These are phyloP conservation scores for Durotheca rogersii DNA, from an alignment of 495 filamentous ascomycete species.

Conservation along the genomic window DNA sequence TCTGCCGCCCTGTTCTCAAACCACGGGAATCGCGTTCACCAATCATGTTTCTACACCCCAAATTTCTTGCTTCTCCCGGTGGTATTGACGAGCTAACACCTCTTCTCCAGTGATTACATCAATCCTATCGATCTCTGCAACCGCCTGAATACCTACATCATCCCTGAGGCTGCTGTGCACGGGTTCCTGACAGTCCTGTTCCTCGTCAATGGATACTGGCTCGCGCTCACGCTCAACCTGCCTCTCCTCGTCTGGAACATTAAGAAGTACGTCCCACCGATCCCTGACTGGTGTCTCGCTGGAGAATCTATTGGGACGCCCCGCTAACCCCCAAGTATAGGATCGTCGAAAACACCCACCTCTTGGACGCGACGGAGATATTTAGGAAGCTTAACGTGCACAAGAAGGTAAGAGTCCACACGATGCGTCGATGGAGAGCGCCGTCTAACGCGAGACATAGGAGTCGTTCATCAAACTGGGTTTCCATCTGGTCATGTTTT, in stretches of 20 bases:
- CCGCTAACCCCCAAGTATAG: no score
- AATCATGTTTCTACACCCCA: conserved; percentile 28
- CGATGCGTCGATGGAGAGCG: neutral
- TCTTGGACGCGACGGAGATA: conserved; percentile 97
- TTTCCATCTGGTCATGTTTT: conserved; percentile 99
- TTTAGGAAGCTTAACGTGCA: conserved; percentile 99
- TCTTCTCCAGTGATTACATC: conserved; percentile 83
- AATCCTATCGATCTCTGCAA: conserved; percentile 99
- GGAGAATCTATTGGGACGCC: no score
- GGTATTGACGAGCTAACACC: conserved; percentile 23
- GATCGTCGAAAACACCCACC: conserved; percentile 94
- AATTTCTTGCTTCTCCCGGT: neutral
- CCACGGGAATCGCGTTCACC: conserved; percentile 12
- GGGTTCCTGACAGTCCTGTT: conserved; percentile 92
- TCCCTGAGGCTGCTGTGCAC: conserved; percentile 97
- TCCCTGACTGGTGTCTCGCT: neutral
- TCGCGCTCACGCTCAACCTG: conserved; percentile 87
- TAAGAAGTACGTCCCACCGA: conserved; percentile 74
- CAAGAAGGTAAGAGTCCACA: conserved; percentile 74
- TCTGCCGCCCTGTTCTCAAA: neutral
- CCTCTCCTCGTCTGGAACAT: conserved; percentile 91
- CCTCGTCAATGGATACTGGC: conserved; percentile 98
- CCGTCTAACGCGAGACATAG: conserved; percentile 44
- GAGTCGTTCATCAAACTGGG: conserved; percentile 99
- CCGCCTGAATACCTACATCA: conserved; percentile 98